Base-by-base conservation (phyloP, 73 alveolate genomes). In the Symbiodinium natans region DNA sequence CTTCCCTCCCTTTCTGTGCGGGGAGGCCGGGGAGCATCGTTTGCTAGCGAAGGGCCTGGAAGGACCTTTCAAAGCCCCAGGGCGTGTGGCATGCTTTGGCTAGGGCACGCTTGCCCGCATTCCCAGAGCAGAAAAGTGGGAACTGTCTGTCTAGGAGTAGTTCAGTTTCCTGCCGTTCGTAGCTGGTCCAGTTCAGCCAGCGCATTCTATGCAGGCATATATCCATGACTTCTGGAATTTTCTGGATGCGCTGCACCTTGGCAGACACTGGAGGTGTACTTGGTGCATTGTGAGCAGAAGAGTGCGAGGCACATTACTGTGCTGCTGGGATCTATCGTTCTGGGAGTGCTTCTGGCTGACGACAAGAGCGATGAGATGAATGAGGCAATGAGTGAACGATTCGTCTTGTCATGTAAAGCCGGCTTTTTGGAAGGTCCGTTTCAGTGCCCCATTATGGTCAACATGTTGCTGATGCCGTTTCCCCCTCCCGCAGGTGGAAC, bases 231-330 rank as follows among this genome's bases (percentile, higher is more conserved):
- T 90, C 34, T 90, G 97, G 97, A 90, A 90, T 52, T 41, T 68
- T 21, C 34, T 90, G 27, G 97, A 90, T 17, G 74, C 89, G 4
- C 11, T 90, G 97, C 52, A 15, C 41, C 97, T 90, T 21, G 87
- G 87, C 71, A 34, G 33, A 74, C 46, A 15, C 6, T 33, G 41
- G 43, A 23, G 10, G 17, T 17, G 29, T 9, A 10, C 41, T 11
- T 74, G 46, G 11, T 31, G 84, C 19, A n/a, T 74, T n/a, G 84
- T 41, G n/a, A n/a, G n/a, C n/a, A n/a, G n/a, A n/a, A n/a, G n/a
- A n/a, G n/a, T n/a, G n/a, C 77, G 15, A 90, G 97, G 86, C 88
- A 90, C 97, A 90, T 90, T 48, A 90, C 89, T 1, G 88, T 90
- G 27, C 97, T 90, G n/a, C 84, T 90, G 87, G 88, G 89, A 0